Evolutionary conservation across 2,329 filamentous ascomycete genomes (phyloP), one percentile per base, ranked within the genome.

Genomic region (Pseudogymnoascus sp.): DNA sequence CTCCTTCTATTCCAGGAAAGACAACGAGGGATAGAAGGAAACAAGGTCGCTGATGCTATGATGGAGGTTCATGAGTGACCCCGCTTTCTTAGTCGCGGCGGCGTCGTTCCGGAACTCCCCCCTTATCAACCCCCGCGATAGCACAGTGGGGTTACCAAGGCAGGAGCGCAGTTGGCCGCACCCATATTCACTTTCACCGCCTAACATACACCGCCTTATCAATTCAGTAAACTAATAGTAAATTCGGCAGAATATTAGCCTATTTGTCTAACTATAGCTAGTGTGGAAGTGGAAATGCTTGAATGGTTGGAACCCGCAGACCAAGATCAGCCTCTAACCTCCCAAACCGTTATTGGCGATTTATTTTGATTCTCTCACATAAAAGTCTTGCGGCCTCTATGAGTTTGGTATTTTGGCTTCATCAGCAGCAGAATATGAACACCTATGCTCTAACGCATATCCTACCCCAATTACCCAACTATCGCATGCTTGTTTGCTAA

Each of bases 1-100:
- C 49, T 55, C 49, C 49, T 55, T 55, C 49, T 55, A 31, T 55
- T 55, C 49, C 9, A 55, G 49, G 6, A 55, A 55, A 55, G 4
- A 55, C 16, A 35, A 35, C 28, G 28, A 55, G n/a, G 16, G 28
- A 55, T 33, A 7, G 49, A 55, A 55, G 16, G 49, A 55, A 55
- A 55, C 49, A 33, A 55, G 49, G n/a, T 55, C 28, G 28, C 28
- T 33, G 49, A 35, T 21, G 28, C 25, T 14, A 35, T 18, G 28
- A 55, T 21, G 12, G 49, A 55, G 16, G 49, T 55, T 55, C 49
- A 55, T 55, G 49, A 55, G 11, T 5, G 16, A 55, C 49, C 49
- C 49, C 49, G 28, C 49, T 55, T 55, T 55, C 49, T 33, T 55
- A 55, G 49, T 33, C 49, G n/a, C 25, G 11, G 16, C 8, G 23